Percentiles rank a stretch among this genome's conserved stretches.
phyloP scores from a whole-genome alignment of 2,329 filamentous ascomycete genomes.

The Sclerotinia sclerotiorum region DNA sequence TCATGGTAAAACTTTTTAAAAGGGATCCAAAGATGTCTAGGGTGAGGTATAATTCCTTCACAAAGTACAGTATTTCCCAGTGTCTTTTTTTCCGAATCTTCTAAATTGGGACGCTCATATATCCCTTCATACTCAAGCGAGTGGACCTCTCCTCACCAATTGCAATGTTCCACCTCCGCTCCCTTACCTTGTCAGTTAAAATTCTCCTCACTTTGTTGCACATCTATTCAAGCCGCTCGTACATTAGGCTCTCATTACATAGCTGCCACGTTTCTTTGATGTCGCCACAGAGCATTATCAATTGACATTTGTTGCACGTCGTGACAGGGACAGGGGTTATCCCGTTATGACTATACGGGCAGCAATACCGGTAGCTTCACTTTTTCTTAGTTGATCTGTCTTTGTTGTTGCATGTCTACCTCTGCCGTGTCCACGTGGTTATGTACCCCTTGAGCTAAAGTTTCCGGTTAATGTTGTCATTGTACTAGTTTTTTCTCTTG shows the following conservation, averaged over 20 bases:
- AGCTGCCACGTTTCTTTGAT: not conserved
- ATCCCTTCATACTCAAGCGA: constrained; percentile 10
- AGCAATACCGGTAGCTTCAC: not conserved
- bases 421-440: constrained; percentile 13
- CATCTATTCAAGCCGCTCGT: constrained; percentile 17
- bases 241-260: not conserved
- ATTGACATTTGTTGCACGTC: constrained; percentile 17
- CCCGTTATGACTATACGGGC: not conserved
- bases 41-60: not conserved
- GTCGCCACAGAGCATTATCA: not conserved
- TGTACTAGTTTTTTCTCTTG: constrained; percentile 5
- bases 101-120: not conserved
- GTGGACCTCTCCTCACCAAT: not conserved
- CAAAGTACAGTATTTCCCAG: not conserved
- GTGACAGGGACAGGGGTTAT: constrained; percentile 13
- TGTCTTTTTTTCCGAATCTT: not conserved
- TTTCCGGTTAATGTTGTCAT: constrained; percentile 4
- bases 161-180: not conserved
- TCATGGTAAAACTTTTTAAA: not conserved
- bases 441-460: not conserved
- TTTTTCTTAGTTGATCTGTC: not conserved
- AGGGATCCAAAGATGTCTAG: not conserved
- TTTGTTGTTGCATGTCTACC: constrained; percentile 12
- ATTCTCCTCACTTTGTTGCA: constrained; percentile 10
- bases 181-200: not conserved